Evolutionary conservation across 139 green algal species (phyloP).

Genomic region (Eudorina sp.): DNA sequence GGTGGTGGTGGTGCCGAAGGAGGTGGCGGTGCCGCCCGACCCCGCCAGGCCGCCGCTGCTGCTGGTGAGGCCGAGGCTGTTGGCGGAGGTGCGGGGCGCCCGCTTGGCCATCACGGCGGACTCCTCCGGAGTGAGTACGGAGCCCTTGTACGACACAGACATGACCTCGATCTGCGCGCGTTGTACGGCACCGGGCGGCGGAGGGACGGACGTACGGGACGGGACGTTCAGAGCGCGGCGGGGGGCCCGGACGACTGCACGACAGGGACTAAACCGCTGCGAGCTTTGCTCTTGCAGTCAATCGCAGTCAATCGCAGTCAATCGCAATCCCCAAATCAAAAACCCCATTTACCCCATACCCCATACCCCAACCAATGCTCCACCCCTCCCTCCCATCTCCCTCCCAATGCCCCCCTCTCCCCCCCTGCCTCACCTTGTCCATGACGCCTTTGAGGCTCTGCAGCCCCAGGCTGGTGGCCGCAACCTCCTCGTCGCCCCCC

Average conservation of each 20-base stretch:
- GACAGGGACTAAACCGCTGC: too few species aligned
- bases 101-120: constrained; percentile 1
- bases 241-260: too few species aligned
- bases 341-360: too few species aligned
- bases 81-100: background rate
- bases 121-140: constrained; percentile 15
- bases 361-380: too few species aligned
- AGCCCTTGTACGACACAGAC: constrained; percentile 35
- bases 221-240: too few species aligned
- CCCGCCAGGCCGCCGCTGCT: background rate
- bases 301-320: too few species aligned
- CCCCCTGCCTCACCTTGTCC: constrained; percentile 6
- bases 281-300: too few species aligned
- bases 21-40: background rate
- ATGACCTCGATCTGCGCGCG: constrained; percentile 19
- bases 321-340: too few species aligned
- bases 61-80: background rate
- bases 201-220: too few species aligned
- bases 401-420: background rate
- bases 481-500: constrained; percentile 21
- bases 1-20: background rate
- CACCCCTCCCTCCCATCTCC: too few species aligned
- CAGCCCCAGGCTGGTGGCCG: constrained; percentile 5
- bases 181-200: background rate
- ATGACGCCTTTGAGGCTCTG: constrained; percentile 33